Conservation (phyloP, 768 basidiomycete genomes). For the Pleurotus tuoliensis region DNA sequence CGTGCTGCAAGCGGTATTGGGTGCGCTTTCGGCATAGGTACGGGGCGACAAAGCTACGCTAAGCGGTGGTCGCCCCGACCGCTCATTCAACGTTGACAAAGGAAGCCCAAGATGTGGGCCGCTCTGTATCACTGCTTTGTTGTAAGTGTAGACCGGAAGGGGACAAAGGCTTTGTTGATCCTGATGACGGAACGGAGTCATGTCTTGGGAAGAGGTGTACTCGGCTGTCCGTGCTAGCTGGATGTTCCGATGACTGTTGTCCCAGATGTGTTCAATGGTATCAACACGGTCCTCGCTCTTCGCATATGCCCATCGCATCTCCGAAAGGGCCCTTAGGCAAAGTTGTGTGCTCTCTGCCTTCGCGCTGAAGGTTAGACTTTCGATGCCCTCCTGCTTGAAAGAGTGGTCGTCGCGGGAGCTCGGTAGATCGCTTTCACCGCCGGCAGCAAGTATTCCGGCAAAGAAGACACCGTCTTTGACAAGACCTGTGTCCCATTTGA, state of each 20-base stretch:
- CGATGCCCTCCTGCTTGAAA: conserved; percentile 27
- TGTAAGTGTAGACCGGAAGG: background rate
- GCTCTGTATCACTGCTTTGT: background rate
- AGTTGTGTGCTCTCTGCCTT: conserved; percentile 44
- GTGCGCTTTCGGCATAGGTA: conserved; percentile 34
- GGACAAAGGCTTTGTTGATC: conserved; percentile 4
- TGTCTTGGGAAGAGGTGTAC: conserved; percentile 1
- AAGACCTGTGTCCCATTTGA: conserved; percentile 82
- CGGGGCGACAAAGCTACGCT: conserved; percentile 31
- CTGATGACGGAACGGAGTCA: conserved; percentile 3
- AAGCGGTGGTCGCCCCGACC: conserved; percentile 46
- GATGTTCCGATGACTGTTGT: conserved; percentile 34
- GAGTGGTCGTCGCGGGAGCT: conserved; percentile 29
- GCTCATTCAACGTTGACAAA: conserved; percentile 25
- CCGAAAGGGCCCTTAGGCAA: conserved; percentile 72
- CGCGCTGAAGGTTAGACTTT: conserved; percentile 21
- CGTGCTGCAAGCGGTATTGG: conserved; percentile 44
- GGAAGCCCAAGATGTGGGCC: background rate
- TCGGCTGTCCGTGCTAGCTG: conserved; percentile 2
- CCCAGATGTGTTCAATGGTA: conserved; percentile 52
- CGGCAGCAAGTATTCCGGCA: conserved; percentile 73
- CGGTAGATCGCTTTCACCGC: conserved; percentile 44
- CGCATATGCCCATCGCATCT: conserved; percentile 81
- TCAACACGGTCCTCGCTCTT: conserved; percentile 71
- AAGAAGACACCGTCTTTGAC: conserved; percentile 90